Percentiles rank a stretch among this genome's conserved stretches.
phyloP scores from a whole-genome alignment of 345 rosid species.

The Ceriops decandra region DNA sequence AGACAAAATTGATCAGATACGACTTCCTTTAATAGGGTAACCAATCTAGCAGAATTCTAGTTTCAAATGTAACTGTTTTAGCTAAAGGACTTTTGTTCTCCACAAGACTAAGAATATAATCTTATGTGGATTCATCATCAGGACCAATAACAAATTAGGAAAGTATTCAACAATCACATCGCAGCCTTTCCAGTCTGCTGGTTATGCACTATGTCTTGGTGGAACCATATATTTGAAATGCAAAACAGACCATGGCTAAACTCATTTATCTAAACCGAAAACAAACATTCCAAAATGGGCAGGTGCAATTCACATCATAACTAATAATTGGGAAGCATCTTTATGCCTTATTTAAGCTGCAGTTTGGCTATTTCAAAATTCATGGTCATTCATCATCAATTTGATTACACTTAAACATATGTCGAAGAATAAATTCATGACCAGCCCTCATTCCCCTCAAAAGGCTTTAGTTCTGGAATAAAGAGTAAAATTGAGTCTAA shows the following conservation, averaged over 20 bases:
- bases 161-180: not conserved
- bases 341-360: not conserved
- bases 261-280: not conserved
- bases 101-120: constrained; percentile 10
- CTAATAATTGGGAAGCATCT: not conserved
- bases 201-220: constrained; percentile 3
- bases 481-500: not conserved
- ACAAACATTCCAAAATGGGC: not conserved
- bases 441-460: not conserved
- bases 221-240: not conserved
- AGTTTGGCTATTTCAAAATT: not conserved
- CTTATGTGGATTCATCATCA: constrained; percentile 10
- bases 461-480: not conserved
- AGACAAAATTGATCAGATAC: not conserved
- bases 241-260: not conserved
- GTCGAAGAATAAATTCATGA: constrained; percentile 9
- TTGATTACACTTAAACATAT: not conserved
- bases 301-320: not conserved
- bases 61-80: not conserved
- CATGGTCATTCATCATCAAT: no score
- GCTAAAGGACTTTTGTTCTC: not conserved
- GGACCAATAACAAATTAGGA: constrained; percentile 1
- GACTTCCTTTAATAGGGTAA: not conserved
- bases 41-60: not conserved
- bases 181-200: not conserved